Percentiles rank a stretch among this genome's conserved stretches.
These are phyloP conservation scores for Aspergillus ellipticus DNA, from an alignment of 495 filamentous ascomycete species.

Conservation along the genomic window DNA sequence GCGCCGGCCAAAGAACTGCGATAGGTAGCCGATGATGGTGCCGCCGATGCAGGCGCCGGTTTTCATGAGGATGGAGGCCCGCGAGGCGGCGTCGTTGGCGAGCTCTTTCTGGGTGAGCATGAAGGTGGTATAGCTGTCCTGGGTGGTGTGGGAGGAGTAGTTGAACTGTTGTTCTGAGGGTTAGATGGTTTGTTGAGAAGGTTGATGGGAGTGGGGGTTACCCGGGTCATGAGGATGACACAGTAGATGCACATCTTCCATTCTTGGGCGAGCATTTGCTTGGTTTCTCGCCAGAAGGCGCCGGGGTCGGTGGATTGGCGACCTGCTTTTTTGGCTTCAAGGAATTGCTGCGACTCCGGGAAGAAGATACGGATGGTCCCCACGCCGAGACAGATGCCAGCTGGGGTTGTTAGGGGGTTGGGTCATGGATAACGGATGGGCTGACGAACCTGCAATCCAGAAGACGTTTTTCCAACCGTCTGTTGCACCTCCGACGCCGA, in stretches of 20 bases:
- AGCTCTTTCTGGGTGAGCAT: slow-evolving; percentile 64
- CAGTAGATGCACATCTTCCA: slow-evolving; percentile 71
- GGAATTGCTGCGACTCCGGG: slow-evolving; percentile 68
- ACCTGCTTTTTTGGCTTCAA: slow-evolving; percentile 56
- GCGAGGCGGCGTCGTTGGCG: no score
- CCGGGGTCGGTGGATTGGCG: slow-evolving; percentile 42
- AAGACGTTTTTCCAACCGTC: slow-evolving; percentile 64
- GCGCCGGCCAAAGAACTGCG: slow-evolving; percentile 68
- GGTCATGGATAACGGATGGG: not conserved
- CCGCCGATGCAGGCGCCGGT: slow-evolving; percentile 71
- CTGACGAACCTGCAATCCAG: slow-evolving; percentile 45
- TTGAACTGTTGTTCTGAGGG: slow-evolving; percentile 30
- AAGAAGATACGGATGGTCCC: slow-evolving; percentile 62
- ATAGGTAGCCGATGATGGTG: slow-evolving; percentile 66
- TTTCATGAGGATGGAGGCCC: slow-evolving; percentile 72
- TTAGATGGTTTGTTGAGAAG: not conserved
- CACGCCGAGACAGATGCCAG: slow-evolving; percentile 59
- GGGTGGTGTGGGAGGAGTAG: slow-evolving; percentile 63
- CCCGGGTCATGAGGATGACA: slow-evolving; percentile 69
- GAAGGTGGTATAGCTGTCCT: slow-evolving; percentile 77
- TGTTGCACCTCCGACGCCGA: slow-evolving; percentile 55
- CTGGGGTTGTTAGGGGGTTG: slow-evolving; percentile 11
- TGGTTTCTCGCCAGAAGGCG: slow-evolving; percentile 60
- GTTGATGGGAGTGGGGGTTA: not conserved
- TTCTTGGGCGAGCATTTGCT: slow-evolving; percentile 58